Conservation (phyloP, 768 basidiomycete genomes). For the Termitomyces heimii region DNA sequence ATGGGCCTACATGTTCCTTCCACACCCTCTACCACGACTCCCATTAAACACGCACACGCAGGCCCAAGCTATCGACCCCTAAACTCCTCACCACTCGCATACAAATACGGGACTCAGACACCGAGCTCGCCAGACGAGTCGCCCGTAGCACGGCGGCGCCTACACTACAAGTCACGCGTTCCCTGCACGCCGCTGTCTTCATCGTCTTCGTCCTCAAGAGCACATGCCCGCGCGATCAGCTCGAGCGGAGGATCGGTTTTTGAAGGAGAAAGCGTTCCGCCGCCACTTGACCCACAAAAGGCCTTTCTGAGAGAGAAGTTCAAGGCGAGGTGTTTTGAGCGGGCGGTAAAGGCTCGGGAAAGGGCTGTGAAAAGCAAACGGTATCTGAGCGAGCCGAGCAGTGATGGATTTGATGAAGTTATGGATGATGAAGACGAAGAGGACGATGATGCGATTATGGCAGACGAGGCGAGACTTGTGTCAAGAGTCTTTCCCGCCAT, state of each 20-base stretch:
- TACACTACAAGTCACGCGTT: constrained; percentile 42
- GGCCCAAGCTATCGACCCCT: constrained; percentile 23
- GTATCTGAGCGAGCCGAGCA: constrained; percentile 32
- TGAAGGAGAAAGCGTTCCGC: constrained; percentile 5
- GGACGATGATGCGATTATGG: constrained; percentile 58
- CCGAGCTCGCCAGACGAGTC: constrained; percentile 33
- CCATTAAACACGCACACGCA: background rate
- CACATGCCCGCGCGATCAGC: constrained; percentile 2
- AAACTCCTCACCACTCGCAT: constrained; percentile 50
- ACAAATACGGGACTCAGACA: constrained; percentile 4
- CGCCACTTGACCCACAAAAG: constrained; percentile 37
- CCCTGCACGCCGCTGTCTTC: constrained; percentile 23
- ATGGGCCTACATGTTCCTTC: constrained; percentile 11
- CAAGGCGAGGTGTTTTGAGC: constrained; percentile 55
- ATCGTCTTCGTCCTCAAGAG: constrained; percentile 13
- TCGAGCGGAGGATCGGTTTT: constrained; percentile 20
- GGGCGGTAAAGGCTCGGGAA: constrained; percentile 50
- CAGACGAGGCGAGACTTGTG: constrained; percentile 47
- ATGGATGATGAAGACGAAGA: constrained; percentile 44
- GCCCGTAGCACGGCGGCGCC: constrained; percentile 43
- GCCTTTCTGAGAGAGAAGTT: constrained; percentile 54
- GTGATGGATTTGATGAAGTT: constrained; percentile 40
- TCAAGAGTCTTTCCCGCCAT: background rate
- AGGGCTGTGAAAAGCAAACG: constrained; percentile 37
- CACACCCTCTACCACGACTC: constrained; percentile 6